phyloP scores from a whole-genome alignment of 305 asterid genomes.

The Solanum hybrid region DNA sequence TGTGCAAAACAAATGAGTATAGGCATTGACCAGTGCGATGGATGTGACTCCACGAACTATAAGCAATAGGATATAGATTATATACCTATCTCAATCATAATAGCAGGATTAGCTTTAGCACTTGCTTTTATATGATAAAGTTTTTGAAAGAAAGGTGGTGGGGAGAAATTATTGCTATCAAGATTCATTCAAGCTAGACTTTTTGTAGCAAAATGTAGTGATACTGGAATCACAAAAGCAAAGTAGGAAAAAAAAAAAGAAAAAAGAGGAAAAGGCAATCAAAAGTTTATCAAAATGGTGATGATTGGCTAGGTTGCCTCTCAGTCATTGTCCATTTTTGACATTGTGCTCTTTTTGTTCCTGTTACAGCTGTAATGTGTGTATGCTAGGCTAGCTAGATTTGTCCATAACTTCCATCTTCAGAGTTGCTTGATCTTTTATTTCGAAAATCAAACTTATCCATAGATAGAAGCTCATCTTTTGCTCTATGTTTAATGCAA shows the following conservation, averaged over 20 bases:
- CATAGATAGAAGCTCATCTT: neutral
- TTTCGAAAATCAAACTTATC: neutral
- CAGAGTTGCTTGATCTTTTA: neutral
- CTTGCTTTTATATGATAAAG: conserved; percentile 22
- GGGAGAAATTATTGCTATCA: conserved; percentile 9
- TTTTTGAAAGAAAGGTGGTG: conserved; percentile 28
- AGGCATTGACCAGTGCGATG: conserved; percentile 16
- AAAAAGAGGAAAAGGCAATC: conserved; percentile 2
- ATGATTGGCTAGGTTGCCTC: conserved; percentile 41
- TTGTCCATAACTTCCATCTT: neutral
- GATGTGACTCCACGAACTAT: conserved; percentile 15
- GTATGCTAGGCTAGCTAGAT: neutral
- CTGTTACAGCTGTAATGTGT: conserved; percentile 36
- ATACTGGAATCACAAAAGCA: conserved; percentile 9
- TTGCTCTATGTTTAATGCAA: neutral
- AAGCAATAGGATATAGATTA: neutral
- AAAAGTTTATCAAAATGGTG: conserved; percentile 44
- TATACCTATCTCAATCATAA: conserved; percentile 5
- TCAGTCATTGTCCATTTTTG: conserved; percentile 25
- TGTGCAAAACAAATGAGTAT: conserved; percentile 13
- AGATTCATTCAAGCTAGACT: conserved; percentile 21
- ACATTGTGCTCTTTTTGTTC: conserved; percentile 15
- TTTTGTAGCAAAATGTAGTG: conserved; percentile 12
- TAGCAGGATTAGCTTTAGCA: conserved; percentile 9
- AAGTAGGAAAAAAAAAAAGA: conserved; percentile 1